These are phyloP conservation scores for Tylopilus microsporus DNA, from an alignment of 1,284 basidiomycete genomes.

Conservation along the genomic window DNA sequence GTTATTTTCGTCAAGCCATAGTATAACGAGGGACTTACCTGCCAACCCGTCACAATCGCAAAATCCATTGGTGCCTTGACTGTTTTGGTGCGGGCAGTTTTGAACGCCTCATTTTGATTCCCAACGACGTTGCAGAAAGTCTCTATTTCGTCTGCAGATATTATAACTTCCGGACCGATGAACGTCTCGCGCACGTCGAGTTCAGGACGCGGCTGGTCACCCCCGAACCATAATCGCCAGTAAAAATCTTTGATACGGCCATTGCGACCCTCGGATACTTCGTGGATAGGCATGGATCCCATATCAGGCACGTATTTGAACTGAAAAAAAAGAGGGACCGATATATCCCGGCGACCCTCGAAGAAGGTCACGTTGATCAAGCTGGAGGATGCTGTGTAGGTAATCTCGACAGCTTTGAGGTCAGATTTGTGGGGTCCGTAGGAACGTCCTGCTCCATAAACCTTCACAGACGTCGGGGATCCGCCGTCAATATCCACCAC, in stretches of 20 bases:
- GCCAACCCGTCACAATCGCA: constrained; percentile 96
- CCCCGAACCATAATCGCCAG: constrained; percentile 96
- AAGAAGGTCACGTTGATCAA: constrained; percentile 74
- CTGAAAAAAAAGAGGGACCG: constrained; percentile 77
- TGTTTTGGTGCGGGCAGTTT: constrained; percentile 63
- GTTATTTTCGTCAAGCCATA: constrained; percentile 11
- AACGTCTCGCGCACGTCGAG: constrained; percentile 78
- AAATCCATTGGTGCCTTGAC: constrained; percentile 97
- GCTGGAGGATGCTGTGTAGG: constrained; percentile 51
- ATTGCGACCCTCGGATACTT: constrained; percentile 82
- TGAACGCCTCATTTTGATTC: constrained; percentile 89
- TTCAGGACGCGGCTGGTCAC: constrained; percentile 67
- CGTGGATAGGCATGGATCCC: constrained; percentile 92
- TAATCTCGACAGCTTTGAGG: constrained; percentile 84
- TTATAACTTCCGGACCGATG: constrained; percentile 76
- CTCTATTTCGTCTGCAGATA: constrained; percentile 75
- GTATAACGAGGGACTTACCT: constrained; percentile 51
- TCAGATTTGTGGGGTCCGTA: constrained; percentile 65
- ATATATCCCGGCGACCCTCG: constrained; percentile 76
- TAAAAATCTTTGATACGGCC: constrained; percentile 93
- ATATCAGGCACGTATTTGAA: constrained; percentile 87
- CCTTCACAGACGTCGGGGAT: constrained; percentile 51
- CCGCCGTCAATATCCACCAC: constrained; percentile 51
- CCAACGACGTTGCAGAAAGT: constrained; percentile 91
- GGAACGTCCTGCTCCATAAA: constrained; percentile 80